Percentiles rank a stretch among this genome's conserved stretches.
Evolutionary conservation across 805 yeast species (phyloP).

Genomic region (Yarrowia alimentaria): DNA sequence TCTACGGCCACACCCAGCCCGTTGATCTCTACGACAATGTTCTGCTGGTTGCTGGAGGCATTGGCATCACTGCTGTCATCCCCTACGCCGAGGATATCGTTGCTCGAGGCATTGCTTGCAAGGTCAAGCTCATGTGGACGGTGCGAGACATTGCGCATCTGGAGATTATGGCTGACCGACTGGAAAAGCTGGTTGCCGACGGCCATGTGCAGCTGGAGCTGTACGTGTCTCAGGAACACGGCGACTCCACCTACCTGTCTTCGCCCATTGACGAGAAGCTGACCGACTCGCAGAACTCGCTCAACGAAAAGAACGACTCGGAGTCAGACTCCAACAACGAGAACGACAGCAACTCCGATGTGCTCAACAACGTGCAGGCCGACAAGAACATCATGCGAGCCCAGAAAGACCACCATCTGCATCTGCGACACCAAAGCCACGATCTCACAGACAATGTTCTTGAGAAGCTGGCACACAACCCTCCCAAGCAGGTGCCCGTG

Average conservation of each 20-base stretch:
- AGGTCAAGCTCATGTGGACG: conserved; percentile 38
- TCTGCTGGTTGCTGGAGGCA: conserved; percentile 60
- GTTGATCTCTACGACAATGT: conserved; percentile 49
- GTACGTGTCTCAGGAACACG: conserved; percentile 19
- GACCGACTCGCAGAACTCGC: not conserved
- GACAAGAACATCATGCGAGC: conserved; percentile 10
- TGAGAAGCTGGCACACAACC: not conserved
- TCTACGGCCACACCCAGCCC: conserved; percentile 54
- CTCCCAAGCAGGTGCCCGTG: conserved; percentile 6
- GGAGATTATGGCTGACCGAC: conserved; percentile 32
- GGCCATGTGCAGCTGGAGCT: conserved; percentile 30
- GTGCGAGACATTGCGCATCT: conserved; percentile 31
- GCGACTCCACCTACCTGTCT: conserved; percentile 4
- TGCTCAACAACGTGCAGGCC: not conserved
- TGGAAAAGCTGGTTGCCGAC: conserved; percentile 38
- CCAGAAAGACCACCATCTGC: conserved; percentile 13
- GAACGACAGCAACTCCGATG: conserved; percentile 1
- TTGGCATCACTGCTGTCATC: conserved; percentile 59
- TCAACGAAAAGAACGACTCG: conserved; percentile 1
- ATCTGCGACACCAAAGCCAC: not conserved
- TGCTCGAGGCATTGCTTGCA: conserved; percentile 27
- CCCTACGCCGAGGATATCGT: conserved; percentile 45
- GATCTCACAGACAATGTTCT: not conserved
- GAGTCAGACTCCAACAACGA: conserved; percentile 4
- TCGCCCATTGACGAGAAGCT: not conserved